phyloP scores from a whole-genome alignment of 2,329 filamentous ascomycete genomes.

The Ascochyta rabiei region DNA sequence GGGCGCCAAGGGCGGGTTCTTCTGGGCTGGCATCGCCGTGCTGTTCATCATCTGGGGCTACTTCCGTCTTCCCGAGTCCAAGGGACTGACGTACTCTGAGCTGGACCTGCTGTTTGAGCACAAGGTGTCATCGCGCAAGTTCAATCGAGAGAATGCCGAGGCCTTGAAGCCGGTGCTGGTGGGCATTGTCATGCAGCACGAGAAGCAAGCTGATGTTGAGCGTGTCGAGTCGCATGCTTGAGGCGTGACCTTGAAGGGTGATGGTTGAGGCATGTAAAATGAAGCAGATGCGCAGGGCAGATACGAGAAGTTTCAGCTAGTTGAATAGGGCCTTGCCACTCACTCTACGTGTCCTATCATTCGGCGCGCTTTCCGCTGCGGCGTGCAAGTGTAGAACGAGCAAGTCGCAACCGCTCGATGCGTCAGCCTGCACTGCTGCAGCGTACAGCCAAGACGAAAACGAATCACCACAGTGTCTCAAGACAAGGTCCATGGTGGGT shows the following conservation, averaged over 20 bases:
- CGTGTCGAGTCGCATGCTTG: constrained; percentile 24
- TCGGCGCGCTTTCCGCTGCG: constrained; percentile 2
- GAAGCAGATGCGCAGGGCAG: neutral
- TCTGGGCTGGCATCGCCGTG: constrained; percentile 29
- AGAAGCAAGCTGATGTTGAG: constrained; percentile 26
- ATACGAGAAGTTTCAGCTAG: constrained; percentile 7
- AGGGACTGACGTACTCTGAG: constrained; percentile 30
- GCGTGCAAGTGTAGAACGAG: constrained; percentile 2
- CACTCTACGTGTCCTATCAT: neutral
- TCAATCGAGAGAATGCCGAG: constrained; percentile 28
- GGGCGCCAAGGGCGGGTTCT: constrained; percentile 33
- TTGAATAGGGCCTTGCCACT: neutral
- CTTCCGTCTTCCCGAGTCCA: constrained; percentile 32
- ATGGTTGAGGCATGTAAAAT: neutral
- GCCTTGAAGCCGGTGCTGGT: constrained; percentile 24
- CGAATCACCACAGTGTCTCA: neutral
- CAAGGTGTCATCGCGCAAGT: constrained; percentile 31
- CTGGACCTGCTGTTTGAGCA: constrained; percentile 32
- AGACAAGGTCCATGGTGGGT: constrained; percentile 4
- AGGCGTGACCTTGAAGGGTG: neutral
- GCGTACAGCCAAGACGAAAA: constrained; percentile 5
- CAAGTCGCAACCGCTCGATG: constrained; percentile 1
- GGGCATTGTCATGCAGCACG: constrained; percentile 24
- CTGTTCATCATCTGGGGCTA: constrained; percentile 30
- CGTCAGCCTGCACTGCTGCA: constrained; percentile 1